Evolutionary conservation across 1,284 basidiomycete species (phyloP).

Genomic region (Moesziomyces aphidis): DNA sequence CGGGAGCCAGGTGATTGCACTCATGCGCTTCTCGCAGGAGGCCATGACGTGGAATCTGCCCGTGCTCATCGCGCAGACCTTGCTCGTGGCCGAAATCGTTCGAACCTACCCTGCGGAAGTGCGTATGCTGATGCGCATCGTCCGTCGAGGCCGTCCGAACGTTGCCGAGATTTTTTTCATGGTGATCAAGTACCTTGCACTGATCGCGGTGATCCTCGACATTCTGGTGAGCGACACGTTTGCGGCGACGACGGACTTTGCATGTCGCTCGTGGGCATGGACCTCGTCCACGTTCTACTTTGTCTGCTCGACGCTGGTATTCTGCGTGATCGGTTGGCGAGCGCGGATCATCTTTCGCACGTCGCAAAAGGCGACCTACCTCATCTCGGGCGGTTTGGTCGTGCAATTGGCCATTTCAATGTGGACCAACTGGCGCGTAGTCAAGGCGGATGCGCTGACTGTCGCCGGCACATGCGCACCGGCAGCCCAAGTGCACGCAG

Average conservation of each 20-base stretch:
- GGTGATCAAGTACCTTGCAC: slow-evolving; percentile 38
- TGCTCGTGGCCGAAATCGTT: slow-evolving; percentile 36
- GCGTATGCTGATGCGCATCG: slow-evolving; percentile 23
- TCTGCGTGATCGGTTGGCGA: slow-evolving; percentile 38
- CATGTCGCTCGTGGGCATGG: slow-evolving; percentile 39
- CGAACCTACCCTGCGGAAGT: slow-evolving; percentile 43
- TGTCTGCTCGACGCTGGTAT: slow-evolving; percentile 32
- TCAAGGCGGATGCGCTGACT: slow-evolving; percentile 26
- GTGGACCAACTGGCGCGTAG: slow-evolving; percentile 36
- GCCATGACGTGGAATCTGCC: slow-evolving; percentile 34
- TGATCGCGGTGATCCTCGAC: slow-evolving; percentile 28
- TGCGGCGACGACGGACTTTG: slow-evolving; percentile 14
- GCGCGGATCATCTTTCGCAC: slow-evolving; percentile 41
- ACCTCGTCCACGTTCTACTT: slow-evolving; percentile 36
- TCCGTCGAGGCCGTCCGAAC: slow-evolving; percentile 32
- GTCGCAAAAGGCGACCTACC: not conserved
- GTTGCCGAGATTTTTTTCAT: slow-evolving; percentile 51
- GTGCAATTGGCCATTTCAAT: slow-evolving; percentile 28
- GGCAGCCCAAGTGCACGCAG: slow-evolving; percentile 2
- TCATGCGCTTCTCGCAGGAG: slow-evolving; percentile 31
- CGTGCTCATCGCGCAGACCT: slow-evolving; percentile 24
- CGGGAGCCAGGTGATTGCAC: slow-evolving; percentile 17
- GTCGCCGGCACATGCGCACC: slow-evolving; percentile 34
- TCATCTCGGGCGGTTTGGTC: slow-evolving; percentile 18
- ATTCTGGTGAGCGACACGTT: slow-evolving; percentile 34